Base-by-base conservation (phyloP, 2,329 filamentous ascomycete species). In the Cladosporium phlei region DNA sequence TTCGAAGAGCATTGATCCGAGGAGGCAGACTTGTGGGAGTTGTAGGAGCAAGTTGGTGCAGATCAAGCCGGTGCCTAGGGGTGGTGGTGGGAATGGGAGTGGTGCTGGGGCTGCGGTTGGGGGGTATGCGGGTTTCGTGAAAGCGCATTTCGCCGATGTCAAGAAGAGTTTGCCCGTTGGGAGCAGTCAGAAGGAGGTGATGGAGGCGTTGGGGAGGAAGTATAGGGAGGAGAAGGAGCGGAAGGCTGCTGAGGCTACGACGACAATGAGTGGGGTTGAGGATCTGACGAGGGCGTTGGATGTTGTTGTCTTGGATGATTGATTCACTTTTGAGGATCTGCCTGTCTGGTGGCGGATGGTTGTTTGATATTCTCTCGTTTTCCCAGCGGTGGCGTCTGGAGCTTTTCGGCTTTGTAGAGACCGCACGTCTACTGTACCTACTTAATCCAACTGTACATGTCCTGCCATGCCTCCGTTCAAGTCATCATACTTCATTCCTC, bases 1-100 rank as follows among this genome's bases (percentile, higher is more conserved):
- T 66, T 89, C 84, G 12, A 88, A 85, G 67, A 93, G 86, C 61
- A 86, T 97, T 55, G 82, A 96, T 63, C 76, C 84, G 0, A 62
- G 63, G 22, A 77, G 79, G 38, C 83, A 89, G 57, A 77, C 79
- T 1, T 97, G 91, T 64, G 88, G 88, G 2, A 70, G 64, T n/a
- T 97, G 91, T 64, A 85, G 82, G 60, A 65, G 66, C 0, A 60
- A 66, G 40, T 67, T 98, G 53, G 71, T 80, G 57, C 93, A 97
- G 74, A 83, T 83, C 7, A 89, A 87, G 64, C 91, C 91, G 0
- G 77, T 77, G 29, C 89, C 89, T 0, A 73, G 85, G 32, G 45
- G 55, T 25, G 29, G 52, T 52, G 64, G 57, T 47, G 60, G 58
- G 4, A 38, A 32, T n/a, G n/a, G n/a, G n/a, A 73, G 85, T 32